A percentile compares a stretch with the other conserved stretches of the same genome.
Conservation (phyloP, 129 eudicot genomes). For the Flaveria sonorensis region DNA sequence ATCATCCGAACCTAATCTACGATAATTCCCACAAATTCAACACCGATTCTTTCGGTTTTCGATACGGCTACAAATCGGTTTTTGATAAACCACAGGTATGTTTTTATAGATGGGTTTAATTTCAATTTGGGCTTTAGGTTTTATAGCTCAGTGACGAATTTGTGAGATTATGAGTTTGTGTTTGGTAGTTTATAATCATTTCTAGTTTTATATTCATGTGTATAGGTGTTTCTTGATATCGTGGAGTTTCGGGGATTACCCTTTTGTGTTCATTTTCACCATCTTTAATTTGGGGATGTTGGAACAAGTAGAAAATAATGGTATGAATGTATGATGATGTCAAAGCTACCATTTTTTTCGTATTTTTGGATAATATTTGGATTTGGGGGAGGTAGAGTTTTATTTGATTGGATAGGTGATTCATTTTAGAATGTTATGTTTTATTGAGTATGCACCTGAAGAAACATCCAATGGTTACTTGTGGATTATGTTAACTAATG, state of each 20-base stretch:
- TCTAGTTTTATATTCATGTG: conserved; percentile 3
- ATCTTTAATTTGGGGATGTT: conserved; percentile 12
- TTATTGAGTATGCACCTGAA: too few species aligned
- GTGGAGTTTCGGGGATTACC: background rate
- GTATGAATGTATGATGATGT: background rate
- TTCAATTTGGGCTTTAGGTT: conserved; percentile 21
- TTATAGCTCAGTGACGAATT: background rate
- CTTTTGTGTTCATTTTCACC: conserved; percentile 10
- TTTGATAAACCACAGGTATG: conserved; percentile 18
- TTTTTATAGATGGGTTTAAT: background rate
- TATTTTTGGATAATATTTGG: conserved; percentile 2
- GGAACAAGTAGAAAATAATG: background rate
- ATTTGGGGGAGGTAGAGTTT: background rate
- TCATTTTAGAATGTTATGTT: background rate
- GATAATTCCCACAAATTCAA: conserved; percentile 14
- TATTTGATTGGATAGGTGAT: conserved; percentile 22
- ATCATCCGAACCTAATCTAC: conserved; percentile 23
- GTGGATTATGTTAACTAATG: conserved; percentile 9
- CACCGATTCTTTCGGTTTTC: background rate
- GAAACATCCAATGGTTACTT: background rate
- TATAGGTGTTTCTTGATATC: conserved; percentile 5
- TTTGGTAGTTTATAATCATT: conserved; percentile 11
- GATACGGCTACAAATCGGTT: background rate
- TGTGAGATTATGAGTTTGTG: conserved; percentile 9
- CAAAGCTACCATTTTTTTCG: background rate